Evolutionary conservation across 805 yeast species (phyloP).

Genomic region (Candida maris): DNA sequence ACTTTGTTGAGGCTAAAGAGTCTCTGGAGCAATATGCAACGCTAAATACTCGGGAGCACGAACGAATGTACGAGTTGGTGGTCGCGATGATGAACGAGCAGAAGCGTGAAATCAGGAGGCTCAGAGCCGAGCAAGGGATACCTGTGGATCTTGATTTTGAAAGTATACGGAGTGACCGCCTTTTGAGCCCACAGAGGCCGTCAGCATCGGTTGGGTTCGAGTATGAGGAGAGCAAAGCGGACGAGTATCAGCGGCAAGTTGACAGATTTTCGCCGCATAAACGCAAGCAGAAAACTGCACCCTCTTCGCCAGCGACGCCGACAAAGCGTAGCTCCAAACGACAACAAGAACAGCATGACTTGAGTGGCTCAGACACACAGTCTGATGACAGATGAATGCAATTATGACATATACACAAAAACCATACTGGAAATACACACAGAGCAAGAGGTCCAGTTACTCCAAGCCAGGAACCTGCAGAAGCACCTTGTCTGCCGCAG

Average conservation of each 20-base stretch:
- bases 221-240: slow-evolving; percentile 11
- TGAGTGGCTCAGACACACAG: neutral
- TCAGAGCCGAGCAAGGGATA: slow-evolving; percentile 1
- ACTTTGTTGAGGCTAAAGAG: slow-evolving; percentile 5
- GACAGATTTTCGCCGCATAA: slow-evolving; percentile 19
- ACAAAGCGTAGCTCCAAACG: neutral
- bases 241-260: slow-evolving; percentile 13
- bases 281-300: slow-evolving; percentile 3
- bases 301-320: slow-evolving; percentile 2
- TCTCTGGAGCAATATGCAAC: slow-evolving; percentile 5
- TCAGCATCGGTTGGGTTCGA: slow-evolving; percentile 16
- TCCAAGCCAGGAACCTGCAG: slow-evolving; percentile 25
- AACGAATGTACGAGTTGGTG: slow-evolving; percentile 9
- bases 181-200: slow-evolving; percentile 16
- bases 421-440: neutral
- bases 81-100: slow-evolving; percentile 20
- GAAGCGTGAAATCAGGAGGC: slow-evolving; percentile 8
- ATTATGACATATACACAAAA: neutral
- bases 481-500: slow-evolving; percentile 45
- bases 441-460: slow-evolving; percentile 1
- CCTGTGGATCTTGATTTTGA: slow-evolving; percentile 8
- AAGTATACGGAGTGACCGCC: slow-evolving; percentile 8
- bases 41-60: slow-evolving; percentile 5
- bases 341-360: neutral
- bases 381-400: neutral